Evolutionary conservation across 306 rosid genomes (phyloP).

Genomic region (Medicago ruthenica): DNA sequence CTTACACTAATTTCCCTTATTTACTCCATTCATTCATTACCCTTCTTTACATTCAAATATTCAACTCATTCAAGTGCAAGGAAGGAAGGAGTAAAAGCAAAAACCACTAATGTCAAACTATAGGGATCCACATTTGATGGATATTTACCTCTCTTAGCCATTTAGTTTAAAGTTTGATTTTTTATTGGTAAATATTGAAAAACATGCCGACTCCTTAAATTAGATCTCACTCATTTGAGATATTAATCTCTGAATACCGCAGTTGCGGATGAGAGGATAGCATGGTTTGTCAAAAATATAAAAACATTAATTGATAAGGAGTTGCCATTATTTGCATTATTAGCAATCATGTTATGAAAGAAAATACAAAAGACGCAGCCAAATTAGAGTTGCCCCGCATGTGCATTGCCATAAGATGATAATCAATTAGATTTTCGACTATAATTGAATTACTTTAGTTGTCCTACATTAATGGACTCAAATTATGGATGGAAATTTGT

Average conservation of each 20-base stretch:
- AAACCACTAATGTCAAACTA: not conserved
- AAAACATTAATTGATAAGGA: not conserved
- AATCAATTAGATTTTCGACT: not conserved
- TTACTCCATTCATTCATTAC: slow-evolving; percentile 8
- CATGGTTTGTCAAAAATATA: too few relatives aligned
- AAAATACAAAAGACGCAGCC: slow-evolving; percentile 7
- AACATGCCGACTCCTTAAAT: too few relatives aligned
- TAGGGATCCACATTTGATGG: too few relatives aligned
- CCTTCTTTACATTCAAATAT: not conserved
- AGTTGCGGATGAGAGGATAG: too few relatives aligned
- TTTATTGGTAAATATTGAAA: too few relatives aligned
- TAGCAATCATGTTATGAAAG: slow-evolving; percentile 11
- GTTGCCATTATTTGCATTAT: not conserved
- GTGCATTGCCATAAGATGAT: slow-evolving; percentile 15
- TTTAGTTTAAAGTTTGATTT: too few relatives aligned
- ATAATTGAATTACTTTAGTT: not conserved
- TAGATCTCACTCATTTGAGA: too few relatives aligned
- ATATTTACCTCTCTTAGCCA: too few relatives aligned
- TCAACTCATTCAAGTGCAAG: not conserved
- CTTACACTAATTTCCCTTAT: slow-evolving; percentile 1
- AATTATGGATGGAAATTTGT: too few relatives aligned
- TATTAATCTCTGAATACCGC: too few relatives aligned
- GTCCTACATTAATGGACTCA: not conserved
- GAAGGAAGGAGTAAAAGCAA: not conserved
- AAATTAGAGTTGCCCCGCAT: slow-evolving; percentile 31